Base-by-base conservation (phyloP, 306 rosid species). In the Prunus armeniaca region DNA sequence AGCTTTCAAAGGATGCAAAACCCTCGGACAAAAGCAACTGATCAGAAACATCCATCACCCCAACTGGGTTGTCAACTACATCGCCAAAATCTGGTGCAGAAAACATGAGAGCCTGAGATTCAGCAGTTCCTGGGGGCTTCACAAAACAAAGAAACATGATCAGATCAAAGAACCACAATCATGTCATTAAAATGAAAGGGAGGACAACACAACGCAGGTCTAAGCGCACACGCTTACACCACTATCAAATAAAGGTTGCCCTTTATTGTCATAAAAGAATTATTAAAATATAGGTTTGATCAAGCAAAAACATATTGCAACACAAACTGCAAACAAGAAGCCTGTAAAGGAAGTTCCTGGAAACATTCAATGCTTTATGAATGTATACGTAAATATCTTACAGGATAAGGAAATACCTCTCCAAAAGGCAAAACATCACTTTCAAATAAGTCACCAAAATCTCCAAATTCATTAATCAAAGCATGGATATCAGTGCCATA, bases 61-160 rank as follows among this genome's bases (percentile, higher is more conserved):
- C 98, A 77, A 75, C 96, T 71, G 93, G 91, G 82, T 93, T 95
- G 86, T 88, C 87, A 55, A 82, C 88, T 76, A 89, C 86, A 86
- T 95, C 96, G 34, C 95, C 89, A 74, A 83, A 86, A 71, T 95
- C 93, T 43, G 96, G 88, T 46, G 89, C 93, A 77, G 96, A 84
- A 70, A 92, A 83, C 76, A 88, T 68, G 19, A 92, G 91, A n/a
- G 96, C 86, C 82, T 95, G 98, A 66, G 96, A 84, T 79, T 95
- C 98, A 1, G 96, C 88, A 81, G 97, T 88, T 92, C 98, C 98
- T 82, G 98, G 98, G 87, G 98, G 98, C 98, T 94, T 84, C 78
- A 51, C 78, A 84, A 87, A 73, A 85, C 69, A 89, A 85, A 82
- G 80, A 45, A 78, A 68, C 52, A 75, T 57, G 65, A 74, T 82